Evolutionary conservation across 1,284 basidiomycete genomes (phyloP).

Genomic region (Ceratobasidium sp.): DNA sequence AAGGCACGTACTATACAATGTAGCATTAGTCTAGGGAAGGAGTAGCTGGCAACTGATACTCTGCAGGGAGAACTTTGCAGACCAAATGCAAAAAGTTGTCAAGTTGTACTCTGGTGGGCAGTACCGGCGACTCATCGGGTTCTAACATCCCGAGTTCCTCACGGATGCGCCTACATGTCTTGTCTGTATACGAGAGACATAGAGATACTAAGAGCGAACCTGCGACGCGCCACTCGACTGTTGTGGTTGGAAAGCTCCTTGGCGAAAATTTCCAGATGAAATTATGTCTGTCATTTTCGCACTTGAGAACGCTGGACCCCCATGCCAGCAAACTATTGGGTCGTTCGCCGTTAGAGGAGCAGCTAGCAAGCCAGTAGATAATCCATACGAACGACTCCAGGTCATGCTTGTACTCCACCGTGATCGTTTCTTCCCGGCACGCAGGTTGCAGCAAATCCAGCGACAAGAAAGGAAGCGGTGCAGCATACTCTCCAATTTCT

Average conservation of each 20-base stretch:
- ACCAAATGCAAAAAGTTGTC: no score
- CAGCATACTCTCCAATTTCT: background rate
- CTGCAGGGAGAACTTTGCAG: no score
- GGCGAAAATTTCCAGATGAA: no score
- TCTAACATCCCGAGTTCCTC: no score
- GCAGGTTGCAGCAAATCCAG: background rate
- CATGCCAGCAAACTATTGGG: background rate
- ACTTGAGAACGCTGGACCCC: background rate
- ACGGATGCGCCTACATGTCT: no score
- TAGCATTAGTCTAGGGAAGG: background rate
- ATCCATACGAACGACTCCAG: slow-evolving; percentile 22
- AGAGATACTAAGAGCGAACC: no score
- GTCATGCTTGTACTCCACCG: slow-evolving; percentile 4
- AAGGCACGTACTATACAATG: background rate
- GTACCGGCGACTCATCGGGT: no score
- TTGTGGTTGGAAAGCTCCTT: background rate
- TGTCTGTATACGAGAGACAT: no score
- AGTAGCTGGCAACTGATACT: no score
- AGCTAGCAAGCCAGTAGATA: background rate
- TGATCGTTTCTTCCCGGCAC: background rate
- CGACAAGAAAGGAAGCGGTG: background rate
- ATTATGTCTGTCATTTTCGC: no score
- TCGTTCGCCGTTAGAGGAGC: background rate
- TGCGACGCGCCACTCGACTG: no score
- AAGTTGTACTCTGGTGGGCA: no score